Base-by-base conservation (phyloP, 208 protist genomes). In the Trypanosoma rangeli region DNA sequence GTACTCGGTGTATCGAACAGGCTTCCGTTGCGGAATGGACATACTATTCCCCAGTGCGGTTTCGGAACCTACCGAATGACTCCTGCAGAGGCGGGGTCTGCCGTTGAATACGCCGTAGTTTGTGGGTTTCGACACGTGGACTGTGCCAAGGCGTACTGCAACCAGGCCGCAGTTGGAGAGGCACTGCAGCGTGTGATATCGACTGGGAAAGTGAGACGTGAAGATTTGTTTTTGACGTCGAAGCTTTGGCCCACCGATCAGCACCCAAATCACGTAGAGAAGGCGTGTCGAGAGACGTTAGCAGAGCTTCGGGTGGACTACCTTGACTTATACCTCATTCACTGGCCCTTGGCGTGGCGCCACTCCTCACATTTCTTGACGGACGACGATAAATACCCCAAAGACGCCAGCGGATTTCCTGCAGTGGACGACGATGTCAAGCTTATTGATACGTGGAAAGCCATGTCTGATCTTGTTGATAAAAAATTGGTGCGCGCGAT, bases 211-310 rank as follows among this genome's bases (percentile, higher is more conserved):
- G 59, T 96, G n/a, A 80, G 60, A 10, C 83, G 97, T 33, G 93
- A 97, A 22, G 90, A 98, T 44, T 28, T 98, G 26, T 99, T 97
- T 57, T 60, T 99, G 60, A 98, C 95, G 2, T 96, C 93, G 3
- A 99, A 99, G 72, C 72, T 99, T 22, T 98, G 94, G 87, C 94
- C 96, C 15, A 98, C 94, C 0, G 93, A 96, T 64, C 97, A 99
- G 73, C 84, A 90, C 60, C 86, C 84, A 20, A 80, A 95, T 62
- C 44, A 92, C 70, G 95, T 99, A 4, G 82, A 89, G 73, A 64
- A 73, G 28, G 92, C 92, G 18, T 97, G 89, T 78, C 71, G 84
- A n/a, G 71, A 91, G 60, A 91, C 83, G 18, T 69, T 98, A 44
- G 65, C 42, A 28, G 83, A 94, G 33, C 78, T 98, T 20, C 67